A percentile compares a stretch with the other conserved stretches of the same genome.
phyloP scores from a whole-genome alignment of 805 yeast species.

The Cyberlindnera nakhonratchasimensis region DNA sequence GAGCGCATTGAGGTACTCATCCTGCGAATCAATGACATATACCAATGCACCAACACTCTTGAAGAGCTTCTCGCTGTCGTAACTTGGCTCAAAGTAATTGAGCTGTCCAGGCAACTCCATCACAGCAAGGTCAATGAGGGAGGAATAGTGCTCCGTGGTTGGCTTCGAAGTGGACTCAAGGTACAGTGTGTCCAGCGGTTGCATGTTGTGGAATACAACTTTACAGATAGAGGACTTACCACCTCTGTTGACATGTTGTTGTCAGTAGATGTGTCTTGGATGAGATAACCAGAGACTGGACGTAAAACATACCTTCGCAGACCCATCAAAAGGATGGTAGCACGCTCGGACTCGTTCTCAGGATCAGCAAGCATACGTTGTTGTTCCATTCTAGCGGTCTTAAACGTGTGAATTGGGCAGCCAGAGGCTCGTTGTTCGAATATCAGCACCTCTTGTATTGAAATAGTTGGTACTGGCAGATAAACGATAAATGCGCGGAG shows the following conservation, averaged over 20 bases:
- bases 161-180: slow-evolving; percentile 89
- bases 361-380: slow-evolving; percentile 17
- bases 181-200: slow-evolving; percentile 88
- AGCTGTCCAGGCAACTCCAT: slow-evolving; percentile 96
- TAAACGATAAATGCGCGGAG: neutral
- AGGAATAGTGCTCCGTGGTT: slow-evolving; percentile 76
- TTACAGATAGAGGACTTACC: slow-evolving; percentile 96
- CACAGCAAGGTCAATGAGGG: slow-evolving; percentile 80
- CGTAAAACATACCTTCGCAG: slow-evolving; percentile 49
- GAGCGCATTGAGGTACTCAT: slow-evolving; percentile 88
- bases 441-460: too few species aligned
- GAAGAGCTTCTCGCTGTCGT: slow-evolving; percentile 75
- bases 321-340: slow-evolving; percentile 87
- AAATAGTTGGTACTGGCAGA: too few species aligned
- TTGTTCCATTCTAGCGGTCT: slow-evolving; percentile 10
- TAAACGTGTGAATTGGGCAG: too few species aligned
- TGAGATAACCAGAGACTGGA: neutral
- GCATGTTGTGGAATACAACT: slow-evolving; percentile 95
- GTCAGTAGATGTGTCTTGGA: slow-evolving; percentile 2
- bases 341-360: slow-evolving; percentile 53
- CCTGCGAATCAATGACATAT: slow-evolving; percentile 93
- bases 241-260: slow-evolving; percentile 34
- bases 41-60: slow-evolving; percentile 85
- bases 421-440: too few species aligned
- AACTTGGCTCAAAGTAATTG: slow-evolving; percentile 80